Evolutionary conservation across 106 monocot species (phyloP).

Genomic region (Phalaenopsis equestris): DNA sequence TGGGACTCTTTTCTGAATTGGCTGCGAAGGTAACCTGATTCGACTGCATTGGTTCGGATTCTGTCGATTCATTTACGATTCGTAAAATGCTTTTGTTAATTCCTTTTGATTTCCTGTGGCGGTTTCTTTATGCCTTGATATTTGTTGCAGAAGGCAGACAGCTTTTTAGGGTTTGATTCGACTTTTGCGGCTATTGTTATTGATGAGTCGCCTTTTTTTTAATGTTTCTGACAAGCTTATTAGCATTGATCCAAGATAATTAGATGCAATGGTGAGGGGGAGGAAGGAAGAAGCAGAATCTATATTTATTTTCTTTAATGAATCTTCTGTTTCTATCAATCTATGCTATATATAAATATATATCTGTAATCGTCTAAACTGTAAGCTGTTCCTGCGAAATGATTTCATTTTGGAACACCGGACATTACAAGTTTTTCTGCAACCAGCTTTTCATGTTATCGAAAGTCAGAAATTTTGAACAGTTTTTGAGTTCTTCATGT

Average conservation of each 20-base stretch:
- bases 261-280: neutral
- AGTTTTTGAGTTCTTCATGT: neutral
- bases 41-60: neutral
- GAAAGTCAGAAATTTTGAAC: neutral
- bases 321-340: too few relatives aligned
- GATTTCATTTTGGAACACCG: neutral
- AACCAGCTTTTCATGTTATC: neutral
- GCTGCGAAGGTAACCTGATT: conserved; percentile 53
- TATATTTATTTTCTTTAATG: too few relatives aligned
- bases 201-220: neutral
- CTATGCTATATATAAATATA: too few relatives aligned
- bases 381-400: too few relatives aligned
- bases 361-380: too few relatives aligned
- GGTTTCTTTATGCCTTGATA: too few relatives aligned
- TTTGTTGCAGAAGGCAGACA: neutral
- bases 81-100: neutral
- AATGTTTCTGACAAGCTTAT: neutral
- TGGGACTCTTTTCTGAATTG: conserved; percentile 87
- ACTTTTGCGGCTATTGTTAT: neutral
- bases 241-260: neutral
- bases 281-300: neutral
- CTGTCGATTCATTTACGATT: neutral
- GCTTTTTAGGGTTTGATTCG: conserved; percentile 4
- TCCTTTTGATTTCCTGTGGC: neutral
- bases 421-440: neutral